Conservation (phyloP, 2,329 filamentous ascomycete genomes). For the Neoascochyta sp. region DNA sequence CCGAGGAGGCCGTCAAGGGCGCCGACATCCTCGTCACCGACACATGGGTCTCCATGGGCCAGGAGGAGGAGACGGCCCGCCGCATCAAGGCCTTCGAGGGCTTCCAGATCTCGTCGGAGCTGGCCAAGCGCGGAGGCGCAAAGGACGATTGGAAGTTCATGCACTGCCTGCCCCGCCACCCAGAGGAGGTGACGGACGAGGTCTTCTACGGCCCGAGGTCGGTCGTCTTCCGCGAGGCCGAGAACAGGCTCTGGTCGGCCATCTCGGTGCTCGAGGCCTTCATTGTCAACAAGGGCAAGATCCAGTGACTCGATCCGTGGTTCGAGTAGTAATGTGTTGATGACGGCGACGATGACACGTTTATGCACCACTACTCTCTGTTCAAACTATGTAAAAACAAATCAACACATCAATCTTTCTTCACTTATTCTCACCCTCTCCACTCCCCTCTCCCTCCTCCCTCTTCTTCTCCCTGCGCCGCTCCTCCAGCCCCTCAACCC, state of each 20-base stretch:
- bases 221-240: slow-evolving; percentile 88
- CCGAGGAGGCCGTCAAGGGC: slow-evolving; percentile 78
- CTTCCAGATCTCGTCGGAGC: slow-evolving; percentile 84
- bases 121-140: slow-evolving; percentile 80
- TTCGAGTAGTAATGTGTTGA: slow-evolving; percentile 11
- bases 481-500: slow-evolving; percentile 46
- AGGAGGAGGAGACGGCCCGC: slow-evolving; percentile 78
- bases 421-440: slow-evolving; percentile 1
- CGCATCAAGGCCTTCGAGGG: slow-evolving; percentile 77
- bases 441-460: not conserved
- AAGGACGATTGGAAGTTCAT: slow-evolving; percentile 94
- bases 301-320: slow-evolving; percentile 44
- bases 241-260: slow-evolving; percentile 91
- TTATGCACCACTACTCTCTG: too few relatives aligned
- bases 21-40: slow-evolving; percentile 93
- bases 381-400: not conserved
- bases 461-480: slow-evolving; percentile 32
- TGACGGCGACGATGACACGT: not conserved
- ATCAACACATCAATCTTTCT: not conserved
- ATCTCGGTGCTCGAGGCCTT: slow-evolving; percentile 82
- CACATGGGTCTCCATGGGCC: slow-evolving; percentile 98
- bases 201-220: slow-evolving; percentile 87
- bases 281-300: slow-evolving; percentile 88
- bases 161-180: slow-evolving; percentile 92
- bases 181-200: slow-evolving; percentile 88